Evolutionary conservation across 2,329 filamentous ascomycete species (phyloP).

Genomic region (Apiospora hydei): DNA sequence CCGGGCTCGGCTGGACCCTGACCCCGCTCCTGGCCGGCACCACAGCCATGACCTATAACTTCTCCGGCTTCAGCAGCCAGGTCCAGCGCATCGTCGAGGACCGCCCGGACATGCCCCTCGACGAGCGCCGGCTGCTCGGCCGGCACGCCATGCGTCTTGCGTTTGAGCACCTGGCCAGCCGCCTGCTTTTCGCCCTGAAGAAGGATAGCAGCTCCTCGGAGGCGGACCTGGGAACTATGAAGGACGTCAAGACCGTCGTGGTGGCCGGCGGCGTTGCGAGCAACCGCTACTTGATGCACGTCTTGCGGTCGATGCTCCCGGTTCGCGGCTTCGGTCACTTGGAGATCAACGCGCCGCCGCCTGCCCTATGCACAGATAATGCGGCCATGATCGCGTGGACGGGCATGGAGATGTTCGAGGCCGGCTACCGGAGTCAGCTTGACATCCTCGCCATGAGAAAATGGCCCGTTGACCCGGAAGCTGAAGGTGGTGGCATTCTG

Average conservation of each 20-base stretch:
- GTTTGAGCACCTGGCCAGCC: slow-evolving; percentile 86
- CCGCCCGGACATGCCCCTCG: slow-evolving; percentile 52
- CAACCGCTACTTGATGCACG: slow-evolving; percentile 77
- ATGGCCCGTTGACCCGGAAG: slow-evolving; percentile 75
- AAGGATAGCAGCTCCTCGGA: slow-evolving; percentile 26
- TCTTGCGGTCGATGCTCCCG: slow-evolving; percentile 66
- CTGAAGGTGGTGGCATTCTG: slow-evolving; percentile 69
- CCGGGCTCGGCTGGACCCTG: slow-evolving; percentile 67
- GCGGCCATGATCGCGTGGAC: slow-evolving; percentile 98
- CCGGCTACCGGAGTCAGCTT: slow-evolving; percentile 72
- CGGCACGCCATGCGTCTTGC: slow-evolving; percentile 77
- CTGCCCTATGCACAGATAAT: slow-evolving; percentile 87
- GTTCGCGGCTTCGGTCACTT: slow-evolving; percentile 70
- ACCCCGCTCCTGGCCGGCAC: slow-evolving; percentile 69
- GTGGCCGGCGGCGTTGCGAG: slow-evolving; percentile 91
- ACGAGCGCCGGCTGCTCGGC: slow-evolving; percentile 74
- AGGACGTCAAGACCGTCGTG: slow-evolving; percentile 64
- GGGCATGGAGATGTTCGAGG: slow-evolving; percentile 88
- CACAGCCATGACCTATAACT: slow-evolving; percentile 72
- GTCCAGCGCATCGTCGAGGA: slow-evolving; percentile 63
- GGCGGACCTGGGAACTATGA: background rate
- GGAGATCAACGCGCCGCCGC: slow-evolving; percentile 75
- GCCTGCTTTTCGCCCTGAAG: slow-evolving; percentile 75
- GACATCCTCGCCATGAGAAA: slow-evolving; percentile 66
- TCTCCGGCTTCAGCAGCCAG: slow-evolving; percentile 73